Evolutionary conservation across 331 rosid species (phyloP), one percentile per base, ranked within the genome.

Genomic region (Rhamnella rubrinervis): DNA sequence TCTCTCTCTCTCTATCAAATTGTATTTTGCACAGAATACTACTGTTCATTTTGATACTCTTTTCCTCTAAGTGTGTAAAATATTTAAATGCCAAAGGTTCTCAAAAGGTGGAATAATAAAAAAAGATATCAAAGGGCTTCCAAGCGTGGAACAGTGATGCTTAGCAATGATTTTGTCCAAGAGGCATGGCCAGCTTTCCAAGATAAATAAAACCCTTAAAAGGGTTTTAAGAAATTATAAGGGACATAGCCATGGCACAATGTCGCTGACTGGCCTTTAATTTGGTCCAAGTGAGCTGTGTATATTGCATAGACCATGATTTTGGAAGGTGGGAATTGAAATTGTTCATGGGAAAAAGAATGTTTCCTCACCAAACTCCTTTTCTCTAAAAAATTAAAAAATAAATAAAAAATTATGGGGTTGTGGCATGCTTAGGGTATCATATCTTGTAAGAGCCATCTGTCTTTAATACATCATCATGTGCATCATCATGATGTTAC

Each of bases 151-250:
- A 85, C 63, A 64, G 80, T 83, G 68, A 41, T 79, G 83, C 67
- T 76, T 51, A 51, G 88, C 83, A 89, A 92, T 92, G 85, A 92
- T 89, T 85, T 78, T 89, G 96, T 89, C 91, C 56, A 50, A 72
- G 47, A 60, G 75, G 65, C 63, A 68, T 65, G 77, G 65, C 57
- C 75, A 80, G 52, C 88, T 85, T 91, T 83, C 70, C 74, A 68
- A 76, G 78, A 71, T 66, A 69, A 38, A 70, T 38, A 53, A 28
- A n/a, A 23, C 15, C 40, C 38, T 12, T 1, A 51, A 63, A 6
- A 59, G 55, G 56, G 26, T 14, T 57, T 55, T 69, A 25, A 73
- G 55, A 70, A 64, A 11, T 23, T 23, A 23, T 44, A 44, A 44
- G 69, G 59, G 69, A 77, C 75, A 71, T 51, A 17, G 59, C 64